phyloP scores from a whole-genome alignment of 2,329 filamentous ascomycete genomes.

The Colletotrichum aenigma region DNA sequence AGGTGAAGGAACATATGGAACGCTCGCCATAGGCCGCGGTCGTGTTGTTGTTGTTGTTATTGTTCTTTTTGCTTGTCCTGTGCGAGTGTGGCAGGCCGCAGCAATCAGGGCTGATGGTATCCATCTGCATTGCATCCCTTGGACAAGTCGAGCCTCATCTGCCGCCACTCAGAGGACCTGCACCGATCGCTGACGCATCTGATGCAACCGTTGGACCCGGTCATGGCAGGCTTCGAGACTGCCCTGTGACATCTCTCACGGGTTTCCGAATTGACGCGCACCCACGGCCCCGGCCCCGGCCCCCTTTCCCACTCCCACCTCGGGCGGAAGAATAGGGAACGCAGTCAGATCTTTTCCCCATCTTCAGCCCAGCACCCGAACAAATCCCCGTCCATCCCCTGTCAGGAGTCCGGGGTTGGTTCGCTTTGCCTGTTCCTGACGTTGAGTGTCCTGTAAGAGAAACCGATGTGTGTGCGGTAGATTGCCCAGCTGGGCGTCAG shows the following conservation, averaged over 20 bases:
- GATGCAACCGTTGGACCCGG: conserved; percentile 4
- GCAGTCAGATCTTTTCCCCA: background rate
- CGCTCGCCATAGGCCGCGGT: background rate
- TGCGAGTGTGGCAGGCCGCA: background rate
- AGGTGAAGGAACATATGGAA: background rate
- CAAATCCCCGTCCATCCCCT: background rate
- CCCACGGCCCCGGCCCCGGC: background rate
- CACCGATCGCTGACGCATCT: conserved; percentile 5
- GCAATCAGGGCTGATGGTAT: background rate
- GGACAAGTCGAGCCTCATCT: background rate
- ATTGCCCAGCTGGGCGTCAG: background rate
- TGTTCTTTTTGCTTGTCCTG: background rate
- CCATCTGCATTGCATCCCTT: background rate
- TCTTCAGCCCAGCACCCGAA: background rate
- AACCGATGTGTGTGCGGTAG: background rate
- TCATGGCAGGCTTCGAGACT: conserved; percentile 14
- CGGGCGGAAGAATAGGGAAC: background rate
- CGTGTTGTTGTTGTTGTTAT: background rate
- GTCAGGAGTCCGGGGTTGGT: background rate
- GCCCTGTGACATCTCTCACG: conserved; percentile 3
- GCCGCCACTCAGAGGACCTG: background rate
- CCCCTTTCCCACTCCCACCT: background rate
- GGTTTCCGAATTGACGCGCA: background rate
- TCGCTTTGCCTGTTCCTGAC: background rate
- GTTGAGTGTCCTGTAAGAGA: background rate